These are phyloP conservation scores for Oryza brachyantha DNA, from an alignment of 176 grass and related monocot genomes.

Conservation along the genomic window DNA sequence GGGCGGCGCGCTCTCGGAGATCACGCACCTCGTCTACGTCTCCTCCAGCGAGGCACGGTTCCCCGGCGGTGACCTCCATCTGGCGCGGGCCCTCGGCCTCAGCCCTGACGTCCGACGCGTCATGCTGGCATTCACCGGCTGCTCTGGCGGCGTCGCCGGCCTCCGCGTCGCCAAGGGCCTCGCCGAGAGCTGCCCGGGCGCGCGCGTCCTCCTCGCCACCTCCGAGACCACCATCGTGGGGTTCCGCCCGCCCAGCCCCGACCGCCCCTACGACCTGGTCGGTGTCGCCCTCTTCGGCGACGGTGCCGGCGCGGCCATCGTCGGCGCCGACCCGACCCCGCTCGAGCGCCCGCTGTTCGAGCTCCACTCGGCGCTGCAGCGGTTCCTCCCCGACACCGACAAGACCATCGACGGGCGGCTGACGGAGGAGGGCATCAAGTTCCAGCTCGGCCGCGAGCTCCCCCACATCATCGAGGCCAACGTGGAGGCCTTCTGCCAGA, in stretches of 20 bases:
- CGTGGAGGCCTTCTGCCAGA: slow-evolving; percentile 66
- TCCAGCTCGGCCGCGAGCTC: slow-evolving; percentile 73
- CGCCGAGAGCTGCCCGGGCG: slow-evolving; percentile 51
- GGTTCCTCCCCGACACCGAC: slow-evolving; percentile 62
- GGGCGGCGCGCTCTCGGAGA: slow-evolving; percentile 43
- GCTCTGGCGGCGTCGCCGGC: slow-evolving; percentile 71
- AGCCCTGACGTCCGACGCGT: slow-evolving; percentile 66
- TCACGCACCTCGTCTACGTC: slow-evolving; percentile 83
- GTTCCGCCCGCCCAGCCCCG: slow-evolving; percentile 64
- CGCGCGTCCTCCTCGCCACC: slow-evolving; percentile 69
- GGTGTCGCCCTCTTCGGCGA: slow-evolving; percentile 82
- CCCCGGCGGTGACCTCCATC: slow-evolving; percentile 71
- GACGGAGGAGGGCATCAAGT: slow-evolving; percentile 80
- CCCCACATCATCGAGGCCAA: slow-evolving; percentile 74
- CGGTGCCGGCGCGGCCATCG: slow-evolving; percentile 57
- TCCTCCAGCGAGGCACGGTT: slow-evolving; percentile 72
- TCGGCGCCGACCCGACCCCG: slow-evolving; percentile 42
- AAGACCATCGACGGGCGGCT: slow-evolving; percentile 66
- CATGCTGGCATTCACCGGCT: slow-evolving; percentile 77
- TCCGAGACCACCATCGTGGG: slow-evolving; percentile 75
- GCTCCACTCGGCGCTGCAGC: slow-evolving; percentile 51
- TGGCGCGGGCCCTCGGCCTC: slow-evolving; percentile 61
- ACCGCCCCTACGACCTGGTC: slow-evolving; percentile 79
- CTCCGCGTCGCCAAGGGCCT: slow-evolving; percentile 76
- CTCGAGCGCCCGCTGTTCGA: slow-evolving; percentile 62